Percentiles rank a stretch among this genome's conserved stretches.
Conservation (phyloP, 495 filamentous ascomycete species). For the Trichoderma asperelloides region DNA sequence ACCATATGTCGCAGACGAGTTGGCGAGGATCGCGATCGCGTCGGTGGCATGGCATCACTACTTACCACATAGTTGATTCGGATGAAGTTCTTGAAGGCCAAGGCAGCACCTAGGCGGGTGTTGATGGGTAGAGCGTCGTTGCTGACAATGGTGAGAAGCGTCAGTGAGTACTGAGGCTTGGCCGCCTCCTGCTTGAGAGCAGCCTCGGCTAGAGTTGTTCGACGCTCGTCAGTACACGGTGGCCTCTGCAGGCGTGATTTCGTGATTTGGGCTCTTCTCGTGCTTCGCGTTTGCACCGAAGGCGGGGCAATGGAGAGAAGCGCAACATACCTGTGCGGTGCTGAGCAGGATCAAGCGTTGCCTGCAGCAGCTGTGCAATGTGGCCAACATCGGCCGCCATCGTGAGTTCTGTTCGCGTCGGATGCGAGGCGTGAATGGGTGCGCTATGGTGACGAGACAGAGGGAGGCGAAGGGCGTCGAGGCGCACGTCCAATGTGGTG, state of each 20-base stretch:
- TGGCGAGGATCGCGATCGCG: neutral
- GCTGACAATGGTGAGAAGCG: conserved; percentile 80
- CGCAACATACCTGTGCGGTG: conserved; percentile 70
- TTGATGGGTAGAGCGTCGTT: conserved; percentile 56
- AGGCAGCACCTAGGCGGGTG: conserved; percentile 77
- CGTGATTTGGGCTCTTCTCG: neutral
- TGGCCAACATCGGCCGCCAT: conserved; percentile 70
- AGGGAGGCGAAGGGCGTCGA: neutral
- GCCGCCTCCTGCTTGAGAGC: conserved; percentile 65
- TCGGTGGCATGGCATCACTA: conserved; percentile 12
- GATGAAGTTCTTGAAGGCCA: conserved; percentile 98
- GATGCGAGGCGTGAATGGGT: neutral
- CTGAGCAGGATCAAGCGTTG: conserved; percentile 73
- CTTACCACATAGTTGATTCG: conserved; percentile 75
- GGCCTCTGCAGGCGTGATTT: neutral
- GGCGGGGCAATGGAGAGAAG: conserved; percentile 5
- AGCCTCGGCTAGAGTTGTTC: conserved; percentile 57
- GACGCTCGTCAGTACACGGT: neutral
- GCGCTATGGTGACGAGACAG: neutral
- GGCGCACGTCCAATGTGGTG: neutral
- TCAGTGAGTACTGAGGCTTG: conserved; percentile 78
- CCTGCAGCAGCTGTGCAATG: conserved; percentile 71
- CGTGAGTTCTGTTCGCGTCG: conserved; percentile 20
- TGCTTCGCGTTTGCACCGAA: neutral
- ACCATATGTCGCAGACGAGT: conserved; percentile 6